A percentile compares a stretch with the other conserved stretches of the same genome.
These are phyloP conservation scores for Ophiosphaerella korrae DNA, from an alignment of 2,329 filamentous ascomycete genomes.

Conservation along the genomic window DNA sequence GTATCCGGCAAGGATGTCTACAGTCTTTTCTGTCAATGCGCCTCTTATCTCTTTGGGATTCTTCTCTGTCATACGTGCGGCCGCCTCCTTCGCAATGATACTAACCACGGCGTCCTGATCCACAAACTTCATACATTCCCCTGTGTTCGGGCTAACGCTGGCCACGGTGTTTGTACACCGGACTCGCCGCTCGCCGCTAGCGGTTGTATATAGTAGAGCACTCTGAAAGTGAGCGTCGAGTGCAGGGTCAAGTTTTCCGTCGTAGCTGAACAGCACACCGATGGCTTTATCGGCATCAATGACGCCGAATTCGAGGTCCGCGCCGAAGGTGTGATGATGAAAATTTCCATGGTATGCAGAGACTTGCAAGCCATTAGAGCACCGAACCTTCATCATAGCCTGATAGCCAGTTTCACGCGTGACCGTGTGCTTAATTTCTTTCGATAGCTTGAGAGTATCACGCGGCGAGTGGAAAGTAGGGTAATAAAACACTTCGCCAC, in stretches of 20 bases:
- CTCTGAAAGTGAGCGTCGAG: conserved; percentile 97
- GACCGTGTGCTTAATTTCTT: conserved; percentile 84
- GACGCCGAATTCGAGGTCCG: conserved; percentile 90
- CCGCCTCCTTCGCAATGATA: conserved; percentile 91
- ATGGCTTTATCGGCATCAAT: conserved; percentile 94
- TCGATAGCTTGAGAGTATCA: conserved; percentile 80
- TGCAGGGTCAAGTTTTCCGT: conserved; percentile 96
- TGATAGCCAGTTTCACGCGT: conserved; percentile 93
- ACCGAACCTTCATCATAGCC: conserved; percentile 96
- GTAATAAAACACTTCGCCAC: conserved; percentile 95
- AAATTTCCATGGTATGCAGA: conserved; percentile 96
- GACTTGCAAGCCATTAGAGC: conserved; percentile 93
- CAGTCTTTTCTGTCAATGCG: conserved; percentile 84
- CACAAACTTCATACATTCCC: conserved; percentile 86
- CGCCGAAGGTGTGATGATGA: conserved; percentile 90
- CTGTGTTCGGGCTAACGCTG: conserved; percentile 82
- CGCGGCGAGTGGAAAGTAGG: conserved; percentile 91
- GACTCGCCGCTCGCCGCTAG: conserved; percentile 84
- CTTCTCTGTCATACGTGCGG: conserved; percentile 78
- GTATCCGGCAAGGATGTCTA: conserved; percentile 90
- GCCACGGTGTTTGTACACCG: conserved; percentile 93
- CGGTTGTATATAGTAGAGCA: conserved; percentile 91
- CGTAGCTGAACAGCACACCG: conserved; percentile 88
- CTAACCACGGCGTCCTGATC: conserved; percentile 93
- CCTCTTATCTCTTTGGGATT: conserved; percentile 84